Conservation (phyloP, 805 yeast genomes). For the Candida adriatica region DNA sequence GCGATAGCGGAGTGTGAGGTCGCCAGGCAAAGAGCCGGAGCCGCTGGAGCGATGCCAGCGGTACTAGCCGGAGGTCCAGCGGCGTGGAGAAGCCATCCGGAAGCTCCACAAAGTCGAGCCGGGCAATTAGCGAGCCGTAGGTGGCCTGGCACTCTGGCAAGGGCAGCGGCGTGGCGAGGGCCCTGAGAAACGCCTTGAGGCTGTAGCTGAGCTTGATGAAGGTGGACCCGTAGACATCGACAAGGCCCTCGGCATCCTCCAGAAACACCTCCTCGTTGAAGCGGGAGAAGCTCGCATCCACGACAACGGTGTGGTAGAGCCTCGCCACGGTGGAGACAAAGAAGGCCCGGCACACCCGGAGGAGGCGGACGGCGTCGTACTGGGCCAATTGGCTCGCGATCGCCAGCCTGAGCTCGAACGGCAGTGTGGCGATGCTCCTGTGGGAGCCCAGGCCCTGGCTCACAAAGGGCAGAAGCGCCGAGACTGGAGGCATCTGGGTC, state of each 20-base stretch:
- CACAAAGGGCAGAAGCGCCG: not conserved
- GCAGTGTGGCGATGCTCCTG: slow-evolving; percentile 26
- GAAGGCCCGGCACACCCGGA: slow-evolving; percentile 26
- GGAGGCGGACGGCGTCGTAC: slow-evolving; percentile 29
- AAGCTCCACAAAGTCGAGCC: slow-evolving; percentile 29
- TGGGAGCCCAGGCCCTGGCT: not conserved
- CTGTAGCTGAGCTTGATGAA: slow-evolving; percentile 34
- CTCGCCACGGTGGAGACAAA: slow-evolving; percentile 27
- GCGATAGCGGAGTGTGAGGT: slow-evolving; percentile 30
- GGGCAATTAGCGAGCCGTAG: slow-evolving; percentile 18
- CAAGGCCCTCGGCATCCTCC: slow-evolving; percentile 14
- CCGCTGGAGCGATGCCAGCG: slow-evolving; percentile 22
- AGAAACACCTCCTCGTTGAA: slow-evolving; percentile 30
- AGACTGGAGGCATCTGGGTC: too few relatives aligned
- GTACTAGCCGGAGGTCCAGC: slow-evolving; percentile 27
- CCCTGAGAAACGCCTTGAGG: slow-evolving; percentile 30
- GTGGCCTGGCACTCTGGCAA: slow-evolving; percentile 1
- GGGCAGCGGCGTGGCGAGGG: slow-evolving; percentile 7
- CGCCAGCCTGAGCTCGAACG: slow-evolving; percentile 29
- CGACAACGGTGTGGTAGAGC: slow-evolving; percentile 26
- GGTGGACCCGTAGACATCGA: slow-evolving; percentile 10
- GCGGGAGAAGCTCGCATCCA: slow-evolving; percentile 33
- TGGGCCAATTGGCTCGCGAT: slow-evolving; percentile 33
- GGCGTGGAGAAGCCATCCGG: slow-evolving; percentile 36
- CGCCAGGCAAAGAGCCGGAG: slow-evolving; percentile 26